Conservation (phyloP, 73 alveolate species). For the Halteria grandinella region DNA sequence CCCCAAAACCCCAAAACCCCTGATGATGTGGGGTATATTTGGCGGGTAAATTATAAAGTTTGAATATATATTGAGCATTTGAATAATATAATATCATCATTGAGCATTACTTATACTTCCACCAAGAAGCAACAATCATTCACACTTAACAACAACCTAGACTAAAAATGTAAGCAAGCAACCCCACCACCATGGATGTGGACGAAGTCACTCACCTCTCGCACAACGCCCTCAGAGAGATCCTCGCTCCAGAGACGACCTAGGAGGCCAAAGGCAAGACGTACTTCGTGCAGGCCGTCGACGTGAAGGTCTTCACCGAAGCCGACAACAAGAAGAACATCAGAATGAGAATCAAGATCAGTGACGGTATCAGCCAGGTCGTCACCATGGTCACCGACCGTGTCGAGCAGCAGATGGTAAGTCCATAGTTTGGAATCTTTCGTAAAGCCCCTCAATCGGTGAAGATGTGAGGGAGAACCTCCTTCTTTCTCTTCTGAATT, state of each 20-base stretch:
- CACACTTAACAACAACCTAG: no score
- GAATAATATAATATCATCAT: no score
- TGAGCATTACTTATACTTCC: no score
- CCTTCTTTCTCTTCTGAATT: no score
- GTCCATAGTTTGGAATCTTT: not conserved
- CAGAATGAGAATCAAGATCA: not conserved
- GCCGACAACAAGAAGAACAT: slow-evolving; percentile 27
- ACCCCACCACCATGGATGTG: slow-evolving; percentile 22
- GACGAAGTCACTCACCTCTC: not conserved
- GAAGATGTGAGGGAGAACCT: not conserved
- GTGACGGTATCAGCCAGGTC: slow-evolving; percentile 22
- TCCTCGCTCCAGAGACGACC: slow-evolving; percentile 53
- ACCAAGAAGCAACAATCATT: no score
- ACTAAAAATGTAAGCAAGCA: not conserved
- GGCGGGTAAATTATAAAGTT: not conserved
- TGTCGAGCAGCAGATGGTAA: slow-evolving; percentile 42
- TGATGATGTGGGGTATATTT: not conserved
- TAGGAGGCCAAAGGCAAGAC: not conserved
- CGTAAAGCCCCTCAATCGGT: slow-evolving; percentile 2
- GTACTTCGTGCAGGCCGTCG: slow-evolving; percentile 2
- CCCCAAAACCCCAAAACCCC: no score
- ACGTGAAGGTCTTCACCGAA: slow-evolving; percentile 16
- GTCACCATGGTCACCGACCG: slow-evolving; percentile 35
- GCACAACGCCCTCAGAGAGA: slow-evolving; percentile 29
- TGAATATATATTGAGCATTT: no score